These are phyloP conservation scores for Vanderwaltozyma yarrowii DNA, from an alignment of 805 yeast species.

Conservation along the genomic window DNA sequence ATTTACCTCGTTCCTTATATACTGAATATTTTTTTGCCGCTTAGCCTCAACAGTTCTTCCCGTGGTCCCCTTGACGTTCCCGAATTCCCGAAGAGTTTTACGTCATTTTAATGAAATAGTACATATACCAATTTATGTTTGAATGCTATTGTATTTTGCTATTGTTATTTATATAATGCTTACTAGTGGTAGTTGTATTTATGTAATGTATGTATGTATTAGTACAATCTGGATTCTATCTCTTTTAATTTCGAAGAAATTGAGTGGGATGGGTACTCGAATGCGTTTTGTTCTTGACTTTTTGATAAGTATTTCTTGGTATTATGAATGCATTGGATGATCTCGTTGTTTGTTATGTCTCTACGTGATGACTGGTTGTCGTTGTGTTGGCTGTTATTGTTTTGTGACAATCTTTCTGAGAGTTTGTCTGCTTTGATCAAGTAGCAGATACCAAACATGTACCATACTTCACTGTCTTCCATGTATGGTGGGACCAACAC, in stretches of 20 bases:
- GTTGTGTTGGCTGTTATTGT: background rate
- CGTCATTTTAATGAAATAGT: no score
- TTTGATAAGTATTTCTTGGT: slow-evolving; percentile 1
- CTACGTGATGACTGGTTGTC: background rate
- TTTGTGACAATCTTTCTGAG: background rate
- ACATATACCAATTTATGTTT: no score
- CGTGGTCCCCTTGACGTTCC: no score
- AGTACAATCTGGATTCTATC: slow-evolving; percentile 1
- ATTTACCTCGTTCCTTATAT: no score
- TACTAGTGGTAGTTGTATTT: no score
- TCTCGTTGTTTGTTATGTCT: background rate
- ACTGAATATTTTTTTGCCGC: no score
- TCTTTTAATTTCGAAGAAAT: background rate
- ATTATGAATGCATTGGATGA: background rate
- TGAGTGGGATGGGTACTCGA: background rate
- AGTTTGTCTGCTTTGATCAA: slow-evolving; percentile 19
- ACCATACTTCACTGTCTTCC: slow-evolving; percentile 27
- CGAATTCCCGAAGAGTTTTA: no score
- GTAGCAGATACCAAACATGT: slow-evolving; percentile 20
- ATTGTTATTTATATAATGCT: no score
- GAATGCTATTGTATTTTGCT: no score
- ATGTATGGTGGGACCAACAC: slow-evolving; percentile 25
- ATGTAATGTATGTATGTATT: background rate
- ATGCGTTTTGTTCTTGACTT: background rate
- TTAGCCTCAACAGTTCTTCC: no score